A percentile compares a stretch with the other conserved stretches of the same genome.
These are phyloP conservation scores for Linnemannia elongata DNA, from an alignment of 192 early-diverging fungal species.

Conservation along the genomic window DNA sequence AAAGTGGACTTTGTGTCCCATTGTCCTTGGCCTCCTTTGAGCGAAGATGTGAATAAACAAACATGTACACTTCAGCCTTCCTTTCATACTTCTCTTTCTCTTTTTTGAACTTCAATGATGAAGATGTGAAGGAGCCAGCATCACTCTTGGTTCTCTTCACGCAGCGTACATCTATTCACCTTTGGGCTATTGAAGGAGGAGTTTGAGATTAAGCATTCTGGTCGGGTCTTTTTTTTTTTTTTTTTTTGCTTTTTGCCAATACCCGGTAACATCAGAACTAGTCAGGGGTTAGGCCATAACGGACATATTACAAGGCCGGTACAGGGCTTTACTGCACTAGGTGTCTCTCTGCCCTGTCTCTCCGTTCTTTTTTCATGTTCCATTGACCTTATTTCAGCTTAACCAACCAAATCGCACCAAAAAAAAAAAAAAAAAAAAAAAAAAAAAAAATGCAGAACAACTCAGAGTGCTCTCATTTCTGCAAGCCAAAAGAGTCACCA, in stretches of 20 bases:
- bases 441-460: too few relatives aligned
- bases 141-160: too few relatives aligned
- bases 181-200: too few relatives aligned
- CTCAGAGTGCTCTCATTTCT: not conserved
- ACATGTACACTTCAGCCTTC: not conserved
- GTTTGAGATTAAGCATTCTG: not conserved
- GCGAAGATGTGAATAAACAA: not conserved
- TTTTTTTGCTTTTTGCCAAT: not conserved
- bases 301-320: not conserved
- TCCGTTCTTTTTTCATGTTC: not conserved
- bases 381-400: not conserved
- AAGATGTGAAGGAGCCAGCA: too few relatives aligned
- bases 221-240: not conserved
- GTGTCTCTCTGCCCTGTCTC: not conserved
- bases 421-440: not conserved
- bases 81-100: too few relatives aligned
- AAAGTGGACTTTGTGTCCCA: not conserved
- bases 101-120: too few relatives aligned
- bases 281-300: not conserved
- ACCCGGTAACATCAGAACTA: not conserved
- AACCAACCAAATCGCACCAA: not conserved
- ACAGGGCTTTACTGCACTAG: not conserved
- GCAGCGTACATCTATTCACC: too few relatives aligned
- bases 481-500: not conserved
- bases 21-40: not conserved